Base-by-base conservation (phyloP, 768 basidiomycete species). In the Phallus indusiatus region DNA sequence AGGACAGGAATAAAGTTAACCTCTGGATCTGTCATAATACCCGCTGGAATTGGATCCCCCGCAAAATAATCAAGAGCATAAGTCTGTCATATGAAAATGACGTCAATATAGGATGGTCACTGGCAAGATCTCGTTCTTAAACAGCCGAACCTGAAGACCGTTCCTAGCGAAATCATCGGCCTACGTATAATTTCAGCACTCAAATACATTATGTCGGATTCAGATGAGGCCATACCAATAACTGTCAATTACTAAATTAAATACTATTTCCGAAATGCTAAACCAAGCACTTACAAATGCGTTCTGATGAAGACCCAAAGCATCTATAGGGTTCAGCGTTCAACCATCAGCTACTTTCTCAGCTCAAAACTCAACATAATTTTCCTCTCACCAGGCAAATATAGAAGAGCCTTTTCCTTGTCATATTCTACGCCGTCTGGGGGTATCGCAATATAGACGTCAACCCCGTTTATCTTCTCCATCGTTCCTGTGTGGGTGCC, bases 111-210 rank as follows among this genome's bases (percentile, higher is more conserved):
- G n/a, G n/a, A n/a, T n/a, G n/a, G n/a, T n/a, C n/a, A 37, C 34
- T 28, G 9, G 18, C 12, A 42, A 24, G 24, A 42, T 54, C 14
- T 54, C n/a, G 9, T 9, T 7, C 42, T 11, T 22, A 37, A 14
- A 48, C 24, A 48, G 17, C 2, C 36, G 22, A 4, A 49, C 55
- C 60, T 61, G 60, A 5, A 61, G 18, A 4, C 60, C 60, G 49
- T 61, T 61, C 14, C n/a, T 21, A 14, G 60, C 60, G 36, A 61
- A 61, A 21, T 56, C 60, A 20, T 61, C 60, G 22, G 60, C 55
- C 60, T 61, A 6, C 8, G 22, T 17, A 4, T 21, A 5, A 4
- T n/a, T 36, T 53, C 20, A 57, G 47, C 11, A 21, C 21, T 20
- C 17, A 35, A 10, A 37, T 46, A 7, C 14, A n/a, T 12, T 36